Evolutionary conservation across 257 asterid species (phyloP).

Genomic region (Salvia rosmarinus): DNA sequence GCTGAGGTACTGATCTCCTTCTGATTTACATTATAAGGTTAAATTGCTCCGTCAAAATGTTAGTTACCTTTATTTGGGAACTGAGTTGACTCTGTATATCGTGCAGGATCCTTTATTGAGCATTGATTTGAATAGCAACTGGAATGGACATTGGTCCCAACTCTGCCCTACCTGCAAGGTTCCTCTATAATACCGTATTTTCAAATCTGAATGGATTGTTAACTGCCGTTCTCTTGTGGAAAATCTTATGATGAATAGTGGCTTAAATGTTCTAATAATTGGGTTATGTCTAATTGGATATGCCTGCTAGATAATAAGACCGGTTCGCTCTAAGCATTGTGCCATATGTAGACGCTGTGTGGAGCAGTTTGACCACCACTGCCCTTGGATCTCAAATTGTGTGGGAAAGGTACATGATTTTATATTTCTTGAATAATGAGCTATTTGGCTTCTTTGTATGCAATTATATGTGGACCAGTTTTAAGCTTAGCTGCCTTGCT

Average conservation of each 20-base stretch:
- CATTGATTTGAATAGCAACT: slow-evolving; percentile 68
- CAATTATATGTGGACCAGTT: slow-evolving; percentile 24
- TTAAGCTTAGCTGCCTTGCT: slow-evolving; percentile 25
- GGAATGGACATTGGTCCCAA: slow-evolving; percentile 97
- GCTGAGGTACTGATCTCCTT: slow-evolving; percentile 57
- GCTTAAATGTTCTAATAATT: slow-evolving; percentile 23
- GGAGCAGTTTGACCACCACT: slow-evolving; percentile 98
- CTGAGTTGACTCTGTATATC: slow-evolving; percentile 24
- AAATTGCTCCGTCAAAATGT: slow-evolving; percentile 4
- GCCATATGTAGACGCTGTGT: slow-evolving; percentile 88
- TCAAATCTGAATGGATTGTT: slow-evolving; percentile 21
- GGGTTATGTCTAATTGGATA: slow-evolving; percentile 25
- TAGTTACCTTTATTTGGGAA: slow-evolving; percentile 17
- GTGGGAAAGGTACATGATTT: slow-evolving; percentile 79
- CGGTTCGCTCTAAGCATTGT: slow-evolving; percentile 98
- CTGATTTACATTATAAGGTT: slow-evolving; percentile 14
- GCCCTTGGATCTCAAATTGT: slow-evolving; percentile 99
- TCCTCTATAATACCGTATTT: slow-evolving; percentile 29
- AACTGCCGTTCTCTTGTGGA: slow-evolving; percentile 31
- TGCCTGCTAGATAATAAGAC: slow-evolving; percentile 78
- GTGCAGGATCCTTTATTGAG: slow-evolving; percentile 80
- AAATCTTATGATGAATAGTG: slow-evolving; percentile 29
- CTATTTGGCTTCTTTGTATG: slow-evolving; percentile 7
- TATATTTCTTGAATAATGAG: slow-evolving; percentile 10
- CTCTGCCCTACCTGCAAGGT: slow-evolving; percentile 99